phyloP scores from a whole-genome alignment of 108 stramenopile species.

The Epithemia pelagica region DNA sequence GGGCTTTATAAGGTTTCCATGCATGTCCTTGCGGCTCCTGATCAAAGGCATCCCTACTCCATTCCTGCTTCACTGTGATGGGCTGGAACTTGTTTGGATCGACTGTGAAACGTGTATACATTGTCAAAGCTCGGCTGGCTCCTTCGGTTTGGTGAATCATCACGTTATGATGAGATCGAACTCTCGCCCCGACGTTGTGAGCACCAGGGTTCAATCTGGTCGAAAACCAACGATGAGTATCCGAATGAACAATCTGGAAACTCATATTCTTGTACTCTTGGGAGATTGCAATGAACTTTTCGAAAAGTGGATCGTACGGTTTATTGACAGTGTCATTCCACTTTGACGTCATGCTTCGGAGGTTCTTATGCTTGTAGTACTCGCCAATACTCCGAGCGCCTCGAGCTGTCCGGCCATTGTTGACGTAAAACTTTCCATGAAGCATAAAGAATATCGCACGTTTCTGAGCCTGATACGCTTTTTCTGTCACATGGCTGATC shows the following conservation, averaged over 20 bases:
- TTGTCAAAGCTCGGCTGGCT: not conserved
- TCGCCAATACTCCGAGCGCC: not conserved
- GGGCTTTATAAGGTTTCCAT: not conserved
- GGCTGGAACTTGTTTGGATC: slow-evolving; percentile 3
- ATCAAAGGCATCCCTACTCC: not conserved
- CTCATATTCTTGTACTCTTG: not conserved
- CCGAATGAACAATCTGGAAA: slow-evolving; percentile 4
- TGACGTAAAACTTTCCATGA: not conserved
- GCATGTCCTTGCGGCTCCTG: slow-evolving; percentile 1
- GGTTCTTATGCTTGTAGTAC: not conserved
- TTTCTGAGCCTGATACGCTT: not conserved
- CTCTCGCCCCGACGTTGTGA: not conserved
- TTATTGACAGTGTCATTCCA: not conserved
- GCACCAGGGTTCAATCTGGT: not conserved
- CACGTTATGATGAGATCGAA: slow-evolving; percentile 3
- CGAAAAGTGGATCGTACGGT: slow-evolving; percentile 2
- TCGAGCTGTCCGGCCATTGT: not conserved
- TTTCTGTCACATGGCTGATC: not conserved
- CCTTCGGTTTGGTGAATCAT: slow-evolving; percentile 2
- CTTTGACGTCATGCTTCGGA: not conserved
- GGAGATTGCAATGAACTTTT: not conserved
- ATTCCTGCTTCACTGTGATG: not conserved
- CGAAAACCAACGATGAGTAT: not conserved
- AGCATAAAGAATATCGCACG: not conserved
- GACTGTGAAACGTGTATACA: slow-evolving; percentile 1